Conservation (phyloP, 192 early-diverging fungal genomes). For the Backusella tarrabulga region DNA sequence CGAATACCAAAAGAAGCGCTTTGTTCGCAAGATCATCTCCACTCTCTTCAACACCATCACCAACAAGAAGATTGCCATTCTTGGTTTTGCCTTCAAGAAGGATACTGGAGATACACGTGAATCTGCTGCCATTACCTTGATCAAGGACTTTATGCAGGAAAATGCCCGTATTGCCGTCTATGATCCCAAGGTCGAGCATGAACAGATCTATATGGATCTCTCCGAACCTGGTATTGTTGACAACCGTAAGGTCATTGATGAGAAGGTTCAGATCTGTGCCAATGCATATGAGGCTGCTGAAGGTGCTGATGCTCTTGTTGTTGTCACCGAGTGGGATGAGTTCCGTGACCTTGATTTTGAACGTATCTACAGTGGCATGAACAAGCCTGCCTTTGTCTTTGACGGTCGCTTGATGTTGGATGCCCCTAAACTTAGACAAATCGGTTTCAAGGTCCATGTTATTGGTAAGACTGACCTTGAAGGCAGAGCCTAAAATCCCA, state of each 20-base stretch:
- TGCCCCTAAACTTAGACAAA: conserved; percentile 55
- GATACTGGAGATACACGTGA: conserved; percentile 93
- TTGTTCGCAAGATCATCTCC: conserved; percentile 69
- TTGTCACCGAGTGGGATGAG: conserved; percentile 91
- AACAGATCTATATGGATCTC: conserved; percentile 71
- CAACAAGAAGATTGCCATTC: conserved; percentile 74
- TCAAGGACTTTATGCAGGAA: conserved; percentile 75
- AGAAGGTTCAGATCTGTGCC: conserved; percentile 58
- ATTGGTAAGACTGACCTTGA: conserved; percentile 59
- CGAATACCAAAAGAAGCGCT: conserved; percentile 87
- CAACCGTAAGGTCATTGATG: conserved; percentile 49
- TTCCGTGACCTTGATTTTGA: conserved; percentile 78
- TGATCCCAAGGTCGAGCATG: conserved; percentile 81
- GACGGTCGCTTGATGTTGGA: conserved; percentile 87
- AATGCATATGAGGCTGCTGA: conserved; percentile 69
- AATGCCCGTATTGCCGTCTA: conserved; percentile 77
- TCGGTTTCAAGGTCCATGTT: conserved; percentile 77
- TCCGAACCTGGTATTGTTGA: conserved; percentile 54
- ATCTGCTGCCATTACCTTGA: conserved; percentile 85
- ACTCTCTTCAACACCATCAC: conserved; percentile 78
- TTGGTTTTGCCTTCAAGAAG: conserved; percentile 95
- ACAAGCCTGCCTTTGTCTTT: conserved; percentile 86
- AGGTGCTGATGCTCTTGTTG: conserved; percentile 73
- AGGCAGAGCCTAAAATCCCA: background rate
- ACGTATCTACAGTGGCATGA: conserved; percentile 63